Conservation (phyloP, 768 basidiomycete species). For the Podaxis pistillaris region DNA sequence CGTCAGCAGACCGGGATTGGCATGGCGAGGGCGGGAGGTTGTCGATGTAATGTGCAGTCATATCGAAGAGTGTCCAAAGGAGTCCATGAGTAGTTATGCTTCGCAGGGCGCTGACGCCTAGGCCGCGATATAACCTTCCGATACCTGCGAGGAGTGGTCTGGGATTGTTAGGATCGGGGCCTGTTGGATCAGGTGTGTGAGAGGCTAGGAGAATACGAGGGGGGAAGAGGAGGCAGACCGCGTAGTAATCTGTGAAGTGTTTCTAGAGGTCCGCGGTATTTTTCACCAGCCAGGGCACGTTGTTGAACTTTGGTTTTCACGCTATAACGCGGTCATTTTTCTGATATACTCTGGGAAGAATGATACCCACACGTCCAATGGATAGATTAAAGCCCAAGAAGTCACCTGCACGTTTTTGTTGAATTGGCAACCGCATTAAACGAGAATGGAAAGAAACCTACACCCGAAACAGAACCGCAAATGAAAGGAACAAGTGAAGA, state of each 20-base stretch:
- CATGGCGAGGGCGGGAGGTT: constrained; percentile 23
- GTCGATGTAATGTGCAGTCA: constrained; percentile 74
- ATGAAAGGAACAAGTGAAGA: constrained; percentile 82
- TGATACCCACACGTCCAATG: constrained; percentile 78
- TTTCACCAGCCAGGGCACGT: constrained; percentile 79
- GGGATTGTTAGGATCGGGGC: constrained; percentile 77
- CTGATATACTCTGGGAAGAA: background rate
- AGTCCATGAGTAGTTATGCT: constrained; percentile 93
- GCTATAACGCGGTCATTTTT: constrained; percentile 32
- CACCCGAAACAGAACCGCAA: constrained; percentile 88
- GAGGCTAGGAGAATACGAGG: background rate
- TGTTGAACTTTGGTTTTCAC: constrained; percentile 97
- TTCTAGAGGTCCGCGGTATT: constrained; percentile 65
- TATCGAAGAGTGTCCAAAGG: constrained; percentile 91
- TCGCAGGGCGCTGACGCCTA: constrained; percentile 90
- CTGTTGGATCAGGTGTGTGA: constrained; percentile 31
- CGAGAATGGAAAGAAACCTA: constrained; percentile 31
- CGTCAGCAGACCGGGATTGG: background rate
- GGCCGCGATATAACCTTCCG: constrained; percentile 85
- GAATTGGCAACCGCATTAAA: constrained; percentile 32
- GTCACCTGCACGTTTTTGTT: constrained; percentile 46
- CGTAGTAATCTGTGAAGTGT: constrained; percentile 79
- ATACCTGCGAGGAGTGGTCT: constrained; percentile 77
- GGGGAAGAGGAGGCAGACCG: constrained; percentile 42
- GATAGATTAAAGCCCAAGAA: constrained; percentile 91